Evolutionary conservation across 2,329 filamentous ascomycete species (phyloP).

Genomic region (Aureobasidium namibiae): DNA sequence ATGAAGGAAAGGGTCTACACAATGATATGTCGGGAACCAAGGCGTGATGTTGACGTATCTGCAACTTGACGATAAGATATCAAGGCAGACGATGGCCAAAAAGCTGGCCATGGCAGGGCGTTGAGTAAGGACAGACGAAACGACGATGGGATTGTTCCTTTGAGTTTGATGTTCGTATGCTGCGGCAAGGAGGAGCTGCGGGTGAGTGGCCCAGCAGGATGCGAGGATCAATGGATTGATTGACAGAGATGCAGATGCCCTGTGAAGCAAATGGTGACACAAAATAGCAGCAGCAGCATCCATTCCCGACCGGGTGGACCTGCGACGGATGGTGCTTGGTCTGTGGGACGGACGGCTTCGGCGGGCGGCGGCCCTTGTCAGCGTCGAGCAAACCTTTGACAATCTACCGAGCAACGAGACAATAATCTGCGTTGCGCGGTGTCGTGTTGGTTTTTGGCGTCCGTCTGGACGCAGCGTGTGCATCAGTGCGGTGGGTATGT

Average conservation of each 20-base stretch:
- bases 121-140: neutral
- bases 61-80: neutral
- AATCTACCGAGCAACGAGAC: constrained; percentile 12
- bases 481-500: neutral
- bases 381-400: constrained; percentile 7
- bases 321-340: neutral
- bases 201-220: neutral
- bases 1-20: constrained; percentile 6
- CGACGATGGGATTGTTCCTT: constrained; percentile 2
- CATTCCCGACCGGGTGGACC: constrained; percentile 4
- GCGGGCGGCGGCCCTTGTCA: constrained; percentile 11
- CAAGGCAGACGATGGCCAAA: neutral
- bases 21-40: constrained; percentile 3
- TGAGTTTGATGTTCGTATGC: constrained; percentile 5
- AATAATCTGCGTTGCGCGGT: constrained; percentile 11
- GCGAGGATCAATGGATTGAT: neutral
- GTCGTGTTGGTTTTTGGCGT: neutral
- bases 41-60: constrained; percentile 1
- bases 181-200: constrained; percentile 7
- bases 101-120: neutral
- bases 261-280: constrained; percentile 10
- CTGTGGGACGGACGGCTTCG: constrained; percentile 13
- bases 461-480: neutral
- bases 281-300: constrained; percentile 5
- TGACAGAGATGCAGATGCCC: neutral